Conservation (phyloP, 2,329 filamentous ascomycete species). For the Penicillium sp. region DNA sequence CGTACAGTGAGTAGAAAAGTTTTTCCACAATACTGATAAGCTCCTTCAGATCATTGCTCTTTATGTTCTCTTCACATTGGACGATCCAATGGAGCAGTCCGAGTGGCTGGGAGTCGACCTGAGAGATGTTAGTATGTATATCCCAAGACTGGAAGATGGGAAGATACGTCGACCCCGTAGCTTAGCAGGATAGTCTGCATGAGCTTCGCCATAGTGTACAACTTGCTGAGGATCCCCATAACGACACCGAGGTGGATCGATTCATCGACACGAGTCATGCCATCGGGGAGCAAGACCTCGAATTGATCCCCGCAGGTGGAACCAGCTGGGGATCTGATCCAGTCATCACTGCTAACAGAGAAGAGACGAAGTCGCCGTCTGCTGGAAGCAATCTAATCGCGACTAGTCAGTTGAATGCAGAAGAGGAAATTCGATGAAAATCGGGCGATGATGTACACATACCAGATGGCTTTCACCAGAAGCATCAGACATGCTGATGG, state of each 20-base stretch:
- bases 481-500: background rate
- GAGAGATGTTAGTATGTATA: background rate
- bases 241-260: conserved; percentile 30
- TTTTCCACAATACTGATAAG: conserved; percentile 40
- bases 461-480: background rate
- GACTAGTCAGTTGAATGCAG: conserved; percentile 1
- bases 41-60: conserved; percentile 26
- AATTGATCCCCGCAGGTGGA: background rate
- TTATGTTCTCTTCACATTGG: conserved; percentile 32
- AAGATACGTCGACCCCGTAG: conserved; percentile 37
- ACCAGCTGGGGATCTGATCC: conserved; percentile 17
- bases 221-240: conserved; percentile 32
- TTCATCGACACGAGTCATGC: conserved; percentile 18
- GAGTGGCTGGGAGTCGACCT: conserved; percentile 34
- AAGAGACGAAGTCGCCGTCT: conserved; percentile 26
- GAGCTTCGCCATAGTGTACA: conserved; percentile 42
- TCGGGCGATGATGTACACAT: background rate
- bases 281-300: conserved; percentile 17
- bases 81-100: conserved; percentile 35
- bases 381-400: background rate
- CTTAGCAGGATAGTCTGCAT: conserved; percentile 33
- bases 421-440: background rate
- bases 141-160: background rate
- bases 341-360: conserved; percentile 33
- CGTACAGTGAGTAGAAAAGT: conserved; percentile 40